Evolutionary conservation across 2,329 filamentous ascomycete genomes (phyloP), one percentile per base, ranked within the genome.

Genomic region (Acarospora socialis): DNA sequence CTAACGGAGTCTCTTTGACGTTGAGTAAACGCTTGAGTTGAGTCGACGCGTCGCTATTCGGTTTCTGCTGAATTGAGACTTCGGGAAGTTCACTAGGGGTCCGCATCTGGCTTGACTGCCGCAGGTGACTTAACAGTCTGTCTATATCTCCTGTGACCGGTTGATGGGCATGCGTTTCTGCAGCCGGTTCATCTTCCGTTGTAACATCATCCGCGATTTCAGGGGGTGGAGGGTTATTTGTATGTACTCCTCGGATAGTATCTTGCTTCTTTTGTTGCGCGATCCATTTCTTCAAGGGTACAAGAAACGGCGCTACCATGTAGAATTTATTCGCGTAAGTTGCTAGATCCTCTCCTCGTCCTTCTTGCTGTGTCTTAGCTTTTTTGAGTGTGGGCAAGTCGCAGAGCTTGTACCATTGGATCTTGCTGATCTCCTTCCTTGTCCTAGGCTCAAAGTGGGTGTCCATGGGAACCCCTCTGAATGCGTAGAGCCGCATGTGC

Each of bases 401-500:
- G 0, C 79, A 80, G 23, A 98, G 63, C 45, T 76, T 82, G 59
- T 92, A 94, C 90, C 90, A 98, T 51, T 82, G 66, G 37, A 98
- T 93, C 57, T 83, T 92, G 57, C 87, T 92, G 50, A 98, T 98
- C 55, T 98, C 92, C 55, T 95, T 95, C 34, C 92, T 70, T 4
- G 90, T 95, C 45, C 77, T 77, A 3, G 92, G 82, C 53, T 87
- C 80, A 49, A 98, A 98, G 38, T 75, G 55, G 1, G 83, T 87
- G 46, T 93, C 77, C 65, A 81, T 80, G 9, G 84, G 81, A 3
- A 98, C 74, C 40, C 84, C 76, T 32, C 83, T 75, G 51, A 98
- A 92, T 29, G 95, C 80, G 51, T 90, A 98, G 21, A 98, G 68
- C 41, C 81, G 73, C 60, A 98, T 77, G 51, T 94, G 82, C 57